Base-by-base conservation (phyloP, 2,329 filamentous ascomycete genomes). In the Venturia nashicola region DNA sequence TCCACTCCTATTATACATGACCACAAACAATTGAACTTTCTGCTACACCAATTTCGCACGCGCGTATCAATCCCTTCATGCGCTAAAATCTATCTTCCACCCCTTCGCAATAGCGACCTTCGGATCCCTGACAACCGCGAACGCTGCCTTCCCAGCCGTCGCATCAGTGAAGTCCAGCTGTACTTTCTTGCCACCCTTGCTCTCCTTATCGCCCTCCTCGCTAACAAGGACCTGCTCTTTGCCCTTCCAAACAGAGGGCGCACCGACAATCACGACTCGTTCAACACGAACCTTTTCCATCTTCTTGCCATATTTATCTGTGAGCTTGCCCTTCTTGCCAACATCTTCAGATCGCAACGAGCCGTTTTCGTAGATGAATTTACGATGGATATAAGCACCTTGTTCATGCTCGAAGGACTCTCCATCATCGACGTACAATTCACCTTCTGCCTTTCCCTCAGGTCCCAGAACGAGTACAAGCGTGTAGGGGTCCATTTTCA, bases 401-500 rank as follows among this genome's bases (percentile, higher is more conserved):
- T 86, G 79, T 74, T 95, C 80, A 72, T 90, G 91, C 64, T 96
- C 91, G 69, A 92, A 99, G 0, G 88, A 89, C 75, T 97, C 92
- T 59, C 94, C 94, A 68, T 99, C 94, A 71, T 99, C 94, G 39
- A 91, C 80, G 71, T 99, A 99, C 8, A 99, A 78, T 60, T 89
- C 87, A 36, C 94, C 94, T 59, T 87, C 83, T 0, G 93, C 91
- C 69, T 86, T 84, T 62, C 88, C 86, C 40, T 83, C 80, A 68
- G 85, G 83, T 68, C 84, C 80, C 18, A 95, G 79, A 0, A 84
- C 83, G 2, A 97, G 80, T 2, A 99, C 86, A 1, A 99, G 83
- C 0, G 94, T 99, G 78, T 96, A 96, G 48, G 95, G 92, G 73
- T 99, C 94, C 75, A 86, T 96, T 70, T 85, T 88, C 94, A 97